Conservation (phyloP, 441 rosid species). For the Bocquillonia castaneifolia region DNA sequence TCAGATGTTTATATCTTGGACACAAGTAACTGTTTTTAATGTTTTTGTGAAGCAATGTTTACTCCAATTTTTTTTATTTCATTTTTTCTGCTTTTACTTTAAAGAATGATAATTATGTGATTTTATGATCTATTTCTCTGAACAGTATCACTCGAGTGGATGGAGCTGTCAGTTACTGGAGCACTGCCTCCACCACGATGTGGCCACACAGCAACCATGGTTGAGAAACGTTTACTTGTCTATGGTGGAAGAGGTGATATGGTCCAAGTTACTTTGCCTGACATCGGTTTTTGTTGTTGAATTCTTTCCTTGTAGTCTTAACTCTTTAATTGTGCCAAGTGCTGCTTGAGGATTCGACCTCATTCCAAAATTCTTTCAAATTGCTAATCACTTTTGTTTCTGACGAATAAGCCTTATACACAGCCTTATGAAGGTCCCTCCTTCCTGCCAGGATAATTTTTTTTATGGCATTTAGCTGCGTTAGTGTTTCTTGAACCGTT, state of each 20-base stretch:
- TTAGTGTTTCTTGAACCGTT: not conserved
- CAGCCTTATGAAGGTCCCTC: no score
- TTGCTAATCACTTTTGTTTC: not conserved
- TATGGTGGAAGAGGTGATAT: constrained; percentile 93
- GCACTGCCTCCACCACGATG: constrained; percentile 92
- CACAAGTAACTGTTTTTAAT: constrained; percentile 53
- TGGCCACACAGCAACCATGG: constrained; percentile 96
- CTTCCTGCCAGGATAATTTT: no score
- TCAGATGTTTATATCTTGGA: constrained; percentile 93
- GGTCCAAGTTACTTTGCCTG: not conserved
- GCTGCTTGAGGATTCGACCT: not conserved
- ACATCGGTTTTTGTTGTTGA: not conserved
- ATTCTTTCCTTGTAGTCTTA: constrained; percentile 1
- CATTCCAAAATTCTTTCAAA: not conserved
- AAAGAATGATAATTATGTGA: not conserved
- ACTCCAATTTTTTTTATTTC: not conserved
- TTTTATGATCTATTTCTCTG: constrained; percentile 15
- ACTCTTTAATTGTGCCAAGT: not conserved
- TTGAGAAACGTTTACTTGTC: constrained; percentile 90
- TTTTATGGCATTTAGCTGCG: constrained; percentile 3
- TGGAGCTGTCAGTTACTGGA: constrained; percentile 76
- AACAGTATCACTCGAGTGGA: constrained; percentile 97
- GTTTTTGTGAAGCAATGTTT: constrained; percentile 17
- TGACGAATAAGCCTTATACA: not conserved
- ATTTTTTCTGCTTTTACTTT: not conserved